These are phyloP conservation scores for Aspergillus diversus DNA, from an alignment of 495 filamentous ascomycete genomes.

Conservation along the genomic window DNA sequence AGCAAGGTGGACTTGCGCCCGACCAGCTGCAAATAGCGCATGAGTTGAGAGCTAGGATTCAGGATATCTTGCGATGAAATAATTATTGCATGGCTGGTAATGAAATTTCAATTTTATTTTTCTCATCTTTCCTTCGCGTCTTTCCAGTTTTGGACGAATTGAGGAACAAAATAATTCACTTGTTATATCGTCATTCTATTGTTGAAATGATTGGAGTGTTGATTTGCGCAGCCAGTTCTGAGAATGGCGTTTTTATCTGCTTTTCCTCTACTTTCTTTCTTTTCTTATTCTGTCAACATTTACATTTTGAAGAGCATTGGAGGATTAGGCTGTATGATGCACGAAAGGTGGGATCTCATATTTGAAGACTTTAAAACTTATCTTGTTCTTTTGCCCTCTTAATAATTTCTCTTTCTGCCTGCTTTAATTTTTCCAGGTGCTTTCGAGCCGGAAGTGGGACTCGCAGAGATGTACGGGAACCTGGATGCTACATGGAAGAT, in stretches of 20 bases:
- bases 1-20: constrained; percentile 41
- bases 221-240: background rate
- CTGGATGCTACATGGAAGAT: background rate
- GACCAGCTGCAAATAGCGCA: constrained; percentile 38
- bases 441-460: background rate
- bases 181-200: background rate
- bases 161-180: background rate
- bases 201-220: constrained; percentile 1
- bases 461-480: background rate
- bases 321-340: constrained; percentile 1
- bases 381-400: background rate
- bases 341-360: constrained; percentile 1
- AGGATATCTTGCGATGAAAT: constrained; percentile 45
- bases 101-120: constrained; percentile 12
- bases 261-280: constrained; percentile 1
- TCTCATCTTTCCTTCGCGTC: constrained; percentile 13
- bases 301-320: constrained; percentile 1
- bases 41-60: constrained; percentile 49
- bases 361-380: background rate
- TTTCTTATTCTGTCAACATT: background rate
- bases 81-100: constrained; percentile 14
- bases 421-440: background rate
- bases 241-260: constrained; percentile 5
- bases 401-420: background rate
- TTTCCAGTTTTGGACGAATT: background rate